Percentiles rank a stretch among this genome's conserved stretches.
These are phyloP conservation scores for Sporothrix pseudoabietina DNA, from an alignment of 2,329 filamentous ascomycete genomes.

Conservation along the genomic window DNA sequence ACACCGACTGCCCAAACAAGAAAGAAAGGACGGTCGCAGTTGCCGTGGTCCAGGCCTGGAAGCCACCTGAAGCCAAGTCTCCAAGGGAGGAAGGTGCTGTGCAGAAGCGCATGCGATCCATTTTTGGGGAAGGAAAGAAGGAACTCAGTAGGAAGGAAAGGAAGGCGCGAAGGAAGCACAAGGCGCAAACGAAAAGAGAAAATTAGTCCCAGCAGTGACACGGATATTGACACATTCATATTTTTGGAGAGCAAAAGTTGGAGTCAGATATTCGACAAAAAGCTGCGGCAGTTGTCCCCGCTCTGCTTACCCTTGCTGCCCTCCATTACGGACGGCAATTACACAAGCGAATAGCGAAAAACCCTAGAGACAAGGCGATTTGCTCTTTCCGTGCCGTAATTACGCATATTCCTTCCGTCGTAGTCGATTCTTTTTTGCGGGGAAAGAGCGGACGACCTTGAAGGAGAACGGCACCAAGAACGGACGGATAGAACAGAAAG, in stretches of 20 bases:
- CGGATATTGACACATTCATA: background rate
- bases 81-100: conserved; percentile 19
- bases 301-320: background rate
- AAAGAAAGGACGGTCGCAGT: background rate
- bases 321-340: conserved; percentile 16
- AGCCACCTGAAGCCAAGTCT: background rate
- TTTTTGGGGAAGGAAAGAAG: background rate
- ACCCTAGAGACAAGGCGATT: background rate
- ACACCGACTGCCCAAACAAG: background rate
- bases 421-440: conserved; percentile 17
- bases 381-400: background rate
- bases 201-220: conserved; percentile 26
- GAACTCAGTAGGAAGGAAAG: background rate
- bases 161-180: background rate
- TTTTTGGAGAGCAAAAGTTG: background rate
- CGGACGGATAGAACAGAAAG: conserved; percentile 17
- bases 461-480: background rate
- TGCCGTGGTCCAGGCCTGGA: background rate
- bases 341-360: conserved; percentile 1
- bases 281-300: background rate
- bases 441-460: background rate
- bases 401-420: background rate
- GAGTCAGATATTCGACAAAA: background rate
- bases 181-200: background rate
- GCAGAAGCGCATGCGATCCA: background rate